phyloP scores from a whole-genome alignment of 805 yeast genomes.

The Candida adriatica region DNA sequence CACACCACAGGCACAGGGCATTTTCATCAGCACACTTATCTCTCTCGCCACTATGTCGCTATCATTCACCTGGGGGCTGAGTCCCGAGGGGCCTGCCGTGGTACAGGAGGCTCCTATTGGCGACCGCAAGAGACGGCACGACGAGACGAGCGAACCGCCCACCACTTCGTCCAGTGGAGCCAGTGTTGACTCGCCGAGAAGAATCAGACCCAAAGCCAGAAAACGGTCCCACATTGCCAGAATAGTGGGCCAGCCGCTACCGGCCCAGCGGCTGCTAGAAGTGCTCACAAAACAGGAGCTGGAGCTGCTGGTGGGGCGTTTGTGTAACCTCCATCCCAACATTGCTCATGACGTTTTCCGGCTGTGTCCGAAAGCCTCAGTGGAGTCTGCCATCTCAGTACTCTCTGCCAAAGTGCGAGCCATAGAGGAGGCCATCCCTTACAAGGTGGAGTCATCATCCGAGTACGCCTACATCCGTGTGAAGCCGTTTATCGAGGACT shows the following conservation, averaged over 20 bases:
- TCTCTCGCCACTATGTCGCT: too few relatives aligned
- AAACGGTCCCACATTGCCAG: neutral
- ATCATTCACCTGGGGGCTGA: too few relatives aligned
- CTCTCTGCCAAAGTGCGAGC: conserved; percentile 34
- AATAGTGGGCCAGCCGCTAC: conserved; percentile 52
- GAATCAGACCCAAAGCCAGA: too few relatives aligned
- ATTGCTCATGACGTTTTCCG: conserved; percentile 40
- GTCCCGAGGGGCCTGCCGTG: too few relatives aligned
- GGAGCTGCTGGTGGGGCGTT: conserved; percentile 41
- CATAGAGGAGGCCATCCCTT: conserved; percentile 54
- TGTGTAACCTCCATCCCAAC: conserved; percentile 59
- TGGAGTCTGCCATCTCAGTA: conserved; percentile 42
- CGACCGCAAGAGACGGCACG: too few relatives aligned
- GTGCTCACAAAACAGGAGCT: conserved; percentile 54
- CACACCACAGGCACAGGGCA: too few relatives aligned
- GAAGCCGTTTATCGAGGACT: conserved; percentile 59
- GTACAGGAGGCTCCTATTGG: too few relatives aligned
- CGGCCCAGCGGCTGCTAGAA: conserved; percentile 60
- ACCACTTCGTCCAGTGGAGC: too few relatives aligned
- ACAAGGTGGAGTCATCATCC: conserved; percentile 62
- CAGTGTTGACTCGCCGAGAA: too few relatives aligned
- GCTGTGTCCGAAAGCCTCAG: conserved; percentile 53
- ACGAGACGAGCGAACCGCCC: too few relatives aligned
- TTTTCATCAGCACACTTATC: too few relatives aligned
- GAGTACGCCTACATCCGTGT: conserved; percentile 77